Evolutionary conservation across 768 basidiomycete species (phyloP), one percentile per base, ranked within the genome.

Genomic region (Lactifluus volemus): DNA sequence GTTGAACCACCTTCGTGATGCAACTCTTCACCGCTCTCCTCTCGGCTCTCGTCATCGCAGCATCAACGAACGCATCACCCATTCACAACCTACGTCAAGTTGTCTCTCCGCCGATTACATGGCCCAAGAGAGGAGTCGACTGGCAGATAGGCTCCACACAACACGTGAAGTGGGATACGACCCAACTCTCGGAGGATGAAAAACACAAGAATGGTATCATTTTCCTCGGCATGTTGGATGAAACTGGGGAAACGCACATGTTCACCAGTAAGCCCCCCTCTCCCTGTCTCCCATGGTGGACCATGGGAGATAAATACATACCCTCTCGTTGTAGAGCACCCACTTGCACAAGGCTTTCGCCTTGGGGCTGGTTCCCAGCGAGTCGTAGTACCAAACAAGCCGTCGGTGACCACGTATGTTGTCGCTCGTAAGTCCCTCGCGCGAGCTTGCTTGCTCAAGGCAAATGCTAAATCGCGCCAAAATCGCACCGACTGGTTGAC

Each of bases 11-110:
- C 14, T 25, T 30, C 17, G 21, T 14, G 1, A 65, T 65, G 64
- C 51, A 59, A 29, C 30, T 64, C 64, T 41, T 65, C 47, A 12
- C 54, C 47, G 15, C 39, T 29, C 49, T 65, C 34, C 21, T 59
- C 29, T 30, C 58, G 1, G 50, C 47, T 11, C 53, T 63, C 49
- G 54, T 45, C n/a, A 38, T 59, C 29, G 58, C 47, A 14, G 50
- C 44, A 32, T 49, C 64, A 3, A 48, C 54, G 36, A 59, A 39
- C 47, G 57, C 62, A 19, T 49, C 38, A 4, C 58, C 53, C 36
- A 1, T 51, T 50, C 25, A 7, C 36, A 50, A 17, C 34, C 44
- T 38, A n/a, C n/a, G 25, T 25, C 25, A 59, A 39, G 62, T 60
- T 36, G 29, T 50, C 53, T 0, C 32, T 7, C 64, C 64, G 3